Conservation (phyloP, 176 grass and related monocot species). For the Lolium perenne region DNA sequence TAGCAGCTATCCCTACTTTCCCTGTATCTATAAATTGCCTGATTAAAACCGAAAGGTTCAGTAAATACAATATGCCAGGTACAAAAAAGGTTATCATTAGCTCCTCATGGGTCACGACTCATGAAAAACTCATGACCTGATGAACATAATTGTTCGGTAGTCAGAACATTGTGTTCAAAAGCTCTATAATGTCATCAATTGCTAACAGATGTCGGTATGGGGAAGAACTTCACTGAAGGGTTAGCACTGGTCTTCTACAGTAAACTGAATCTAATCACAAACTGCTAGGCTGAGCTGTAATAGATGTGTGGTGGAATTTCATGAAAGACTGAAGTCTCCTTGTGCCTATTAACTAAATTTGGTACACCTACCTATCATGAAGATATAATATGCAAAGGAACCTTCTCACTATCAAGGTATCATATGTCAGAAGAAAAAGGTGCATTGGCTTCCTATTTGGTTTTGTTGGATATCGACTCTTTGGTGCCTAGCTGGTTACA, state of each 20-base stretch:
- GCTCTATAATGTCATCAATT: not conserved
- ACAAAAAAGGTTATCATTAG: not conserved
- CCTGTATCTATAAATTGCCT: not conserved
- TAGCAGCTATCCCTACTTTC: not conserved
- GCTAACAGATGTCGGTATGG: not conserved
- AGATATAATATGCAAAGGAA: too few relatives aligned
- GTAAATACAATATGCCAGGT: not conserved
- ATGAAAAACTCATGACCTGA: not conserved
- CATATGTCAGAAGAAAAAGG: too few relatives aligned
- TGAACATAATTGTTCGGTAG: not conserved
- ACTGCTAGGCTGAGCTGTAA: not conserved
- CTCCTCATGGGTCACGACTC: too few relatives aligned
- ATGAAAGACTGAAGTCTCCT: not conserved
- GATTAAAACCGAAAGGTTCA: not conserved
- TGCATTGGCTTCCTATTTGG: too few relatives aligned
- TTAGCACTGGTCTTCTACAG: not conserved
- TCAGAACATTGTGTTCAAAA: not conserved
- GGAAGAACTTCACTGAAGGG: not conserved
- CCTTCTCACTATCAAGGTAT: too few relatives aligned
- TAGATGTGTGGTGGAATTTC: not conserved
- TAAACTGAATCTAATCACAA: conserved; percentile 9
- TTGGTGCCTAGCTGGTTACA: too few relatives aligned
- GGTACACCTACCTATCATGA: too few relatives aligned
- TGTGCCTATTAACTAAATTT: not conserved
- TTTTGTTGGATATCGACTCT: too few relatives aligned